These are phyloP conservation scores for Rauvolfia tetraphylla DNA, from an alignment of 257 asterid genomes.

Conservation along the genomic window DNA sequence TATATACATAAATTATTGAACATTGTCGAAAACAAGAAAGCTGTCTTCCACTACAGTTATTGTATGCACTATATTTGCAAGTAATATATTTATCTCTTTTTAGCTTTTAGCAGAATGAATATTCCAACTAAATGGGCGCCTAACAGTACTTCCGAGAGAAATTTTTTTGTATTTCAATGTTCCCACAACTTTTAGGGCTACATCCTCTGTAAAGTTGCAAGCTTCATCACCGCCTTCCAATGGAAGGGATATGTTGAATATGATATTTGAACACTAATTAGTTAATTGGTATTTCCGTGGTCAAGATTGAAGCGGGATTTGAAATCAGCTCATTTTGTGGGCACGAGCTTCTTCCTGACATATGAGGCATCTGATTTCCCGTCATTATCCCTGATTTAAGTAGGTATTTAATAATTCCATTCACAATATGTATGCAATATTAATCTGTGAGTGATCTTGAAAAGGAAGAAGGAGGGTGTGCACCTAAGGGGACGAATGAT, in stretches of 20 bases:
- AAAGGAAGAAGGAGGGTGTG: no score
- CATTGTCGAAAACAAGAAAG: conserved; percentile 4
- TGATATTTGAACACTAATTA: not conserved
- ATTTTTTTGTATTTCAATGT: not conserved
- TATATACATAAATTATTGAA: not conserved
- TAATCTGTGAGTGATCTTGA: no score
- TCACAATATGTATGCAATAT: no score
- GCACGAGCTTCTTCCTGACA: no score
- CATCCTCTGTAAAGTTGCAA: not conserved
- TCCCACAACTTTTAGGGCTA: not conserved
- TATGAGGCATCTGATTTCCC: no score
- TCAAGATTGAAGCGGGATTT: not conserved
- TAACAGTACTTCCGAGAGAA: not conserved
- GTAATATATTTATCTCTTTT: not conserved
- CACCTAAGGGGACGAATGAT: no score
- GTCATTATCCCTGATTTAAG: no score
- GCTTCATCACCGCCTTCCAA: not conserved
- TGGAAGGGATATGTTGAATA: not conserved
- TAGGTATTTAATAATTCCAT: no score
- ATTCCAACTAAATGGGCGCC: not conserved
- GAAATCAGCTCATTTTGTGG: no score
- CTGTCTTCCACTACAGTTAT: conserved; percentile 14
- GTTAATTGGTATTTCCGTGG: not conserved
- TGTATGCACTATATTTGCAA: not conserved
- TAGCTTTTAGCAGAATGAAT: not conserved